Conservation (phyloP, 495 filamentous ascomycete genomes). For the Penicillium silybi region DNA sequence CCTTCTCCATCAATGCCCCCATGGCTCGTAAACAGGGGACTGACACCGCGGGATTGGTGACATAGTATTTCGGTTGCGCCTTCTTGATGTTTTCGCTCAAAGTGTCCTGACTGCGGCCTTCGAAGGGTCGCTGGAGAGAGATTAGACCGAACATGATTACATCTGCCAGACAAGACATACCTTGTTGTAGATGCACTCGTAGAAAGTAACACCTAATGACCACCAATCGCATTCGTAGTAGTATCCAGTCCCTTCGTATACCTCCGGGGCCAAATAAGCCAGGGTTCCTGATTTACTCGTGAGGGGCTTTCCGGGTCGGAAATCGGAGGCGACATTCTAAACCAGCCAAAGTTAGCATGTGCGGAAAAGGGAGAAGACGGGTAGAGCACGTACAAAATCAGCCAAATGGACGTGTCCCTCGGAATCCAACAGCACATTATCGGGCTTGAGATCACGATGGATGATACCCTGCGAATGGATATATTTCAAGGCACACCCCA, state of each 20-base stretch:
- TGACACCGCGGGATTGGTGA: slow-evolving; percentile 85
- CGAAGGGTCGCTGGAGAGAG: slow-evolving; percentile 70
- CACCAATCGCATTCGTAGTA: slow-evolving; percentile 92
- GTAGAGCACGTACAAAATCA: slow-evolving; percentile 89
- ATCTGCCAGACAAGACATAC: slow-evolving; percentile 42
- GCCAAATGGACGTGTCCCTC: slow-evolving; percentile 97
- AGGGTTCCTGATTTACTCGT: slow-evolving; percentile 96
- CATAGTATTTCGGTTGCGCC: slow-evolving; percentile 78
- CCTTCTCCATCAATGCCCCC: slow-evolving; percentile 72
- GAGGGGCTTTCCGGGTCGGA: slow-evolving; percentile 72
- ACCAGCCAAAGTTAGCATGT: neutral
- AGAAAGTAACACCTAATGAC: slow-evolving; percentile 94
- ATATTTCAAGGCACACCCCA: slow-evolving; percentile 89
- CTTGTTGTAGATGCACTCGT: slow-evolving; percentile 99
- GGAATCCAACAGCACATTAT: slow-evolving; percentile 90
- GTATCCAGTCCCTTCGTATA: slow-evolving; percentile 86
- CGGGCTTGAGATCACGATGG: slow-evolving; percentile 94
- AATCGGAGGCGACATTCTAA: slow-evolving; percentile 97
- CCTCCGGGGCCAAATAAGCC: slow-evolving; percentile 94
- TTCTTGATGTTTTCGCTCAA: slow-evolving; percentile 78
- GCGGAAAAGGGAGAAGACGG: neutral
- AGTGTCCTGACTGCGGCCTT: slow-evolving; percentile 76
- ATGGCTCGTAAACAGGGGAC: slow-evolving; percentile 83
- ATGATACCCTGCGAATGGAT: slow-evolving; percentile 91
- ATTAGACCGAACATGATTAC: slow-evolving; percentile 22